These are phyloP conservation scores for Teratosphaeria viscida DNA, from an alignment of 2,329 filamentous ascomycete genomes.

Conservation along the genomic window DNA sequence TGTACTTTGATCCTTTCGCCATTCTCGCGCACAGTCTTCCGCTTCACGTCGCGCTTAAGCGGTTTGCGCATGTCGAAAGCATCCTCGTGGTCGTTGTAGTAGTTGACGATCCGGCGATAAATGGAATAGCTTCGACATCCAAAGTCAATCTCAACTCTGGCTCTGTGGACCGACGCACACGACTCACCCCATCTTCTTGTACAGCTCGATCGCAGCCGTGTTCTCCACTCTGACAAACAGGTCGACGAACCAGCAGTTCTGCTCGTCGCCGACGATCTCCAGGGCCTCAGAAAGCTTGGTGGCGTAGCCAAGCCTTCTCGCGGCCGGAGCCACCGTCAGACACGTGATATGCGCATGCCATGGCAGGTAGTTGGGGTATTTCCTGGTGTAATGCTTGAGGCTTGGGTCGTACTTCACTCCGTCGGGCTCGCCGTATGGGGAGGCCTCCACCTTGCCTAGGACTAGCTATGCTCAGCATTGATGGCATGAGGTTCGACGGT, in stretches of 20 bases:
- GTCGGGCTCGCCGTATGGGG: constrained; percentile 60
- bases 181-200: constrained; percentile 70
- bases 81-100: constrained; percentile 92
- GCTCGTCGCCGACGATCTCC: constrained; percentile 69
- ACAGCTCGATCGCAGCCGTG: constrained; percentile 74
- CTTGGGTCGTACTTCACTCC: constrained; percentile 54
- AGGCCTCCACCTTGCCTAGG: constrained; percentile 89
- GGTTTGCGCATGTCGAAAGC: constrained; percentile 96
- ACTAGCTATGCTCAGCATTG: constrained; percentile 44
- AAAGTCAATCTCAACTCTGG: background rate
- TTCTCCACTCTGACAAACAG: constrained; percentile 88
- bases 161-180: background rate
- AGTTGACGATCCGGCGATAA: constrained; percentile 77
- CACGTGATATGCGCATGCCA: constrained; percentile 98
- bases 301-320: constrained; percentile 77
- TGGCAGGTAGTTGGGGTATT: constrained; percentile 68
- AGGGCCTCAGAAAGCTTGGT: constrained; percentile 71
- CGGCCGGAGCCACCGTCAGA: constrained; percentile 79
- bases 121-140: constrained; percentile 53
- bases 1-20: constrained; percentile 69
- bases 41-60: constrained; percentile 65
- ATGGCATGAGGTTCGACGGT: background rate
- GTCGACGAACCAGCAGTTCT: constrained; percentile 90
- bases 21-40: constrained; percentile 66
- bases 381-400: constrained; percentile 27